Evolutionary conservation across 179 eudicot genomes (phyloP).

Genomic region (Actinidia arguta): DNA sequence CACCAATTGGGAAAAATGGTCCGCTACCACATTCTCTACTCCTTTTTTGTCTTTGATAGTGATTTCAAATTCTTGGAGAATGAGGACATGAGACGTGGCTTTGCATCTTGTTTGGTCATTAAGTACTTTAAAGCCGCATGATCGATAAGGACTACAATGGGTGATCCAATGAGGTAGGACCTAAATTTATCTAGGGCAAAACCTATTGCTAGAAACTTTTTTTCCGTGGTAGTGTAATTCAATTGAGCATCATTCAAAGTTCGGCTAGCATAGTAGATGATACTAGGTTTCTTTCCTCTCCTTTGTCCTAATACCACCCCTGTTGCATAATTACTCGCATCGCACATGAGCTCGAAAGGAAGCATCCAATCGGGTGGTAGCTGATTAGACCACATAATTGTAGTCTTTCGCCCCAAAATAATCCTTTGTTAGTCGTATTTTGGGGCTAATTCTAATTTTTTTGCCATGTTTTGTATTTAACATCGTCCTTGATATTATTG

Average conservation of each 20-base stretch:
- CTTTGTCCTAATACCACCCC: too few species aligned
- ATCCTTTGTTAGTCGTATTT: too few species aligned
- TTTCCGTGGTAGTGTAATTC: neutral
- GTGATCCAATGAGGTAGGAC: neutral
- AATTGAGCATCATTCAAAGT: neutral
- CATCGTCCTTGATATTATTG: too few species aligned
- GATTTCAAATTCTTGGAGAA: neutral
- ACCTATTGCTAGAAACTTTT: neutral
- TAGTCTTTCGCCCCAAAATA: too few species aligned
- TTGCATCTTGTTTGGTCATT: neutral
- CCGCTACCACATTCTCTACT: neutral
- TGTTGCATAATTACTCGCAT: too few species aligned
- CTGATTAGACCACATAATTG: too few species aligned
- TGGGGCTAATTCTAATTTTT: too few species aligned
- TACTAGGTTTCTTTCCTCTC: too few species aligned
- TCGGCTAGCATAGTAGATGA: too few species aligned
- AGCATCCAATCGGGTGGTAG: too few species aligned
- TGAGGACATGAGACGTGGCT: neutral
- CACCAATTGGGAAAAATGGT: neutral
- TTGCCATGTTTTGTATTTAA: too few species aligned
- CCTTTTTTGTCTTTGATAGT: neutral
- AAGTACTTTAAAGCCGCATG: constrained; percentile 1
- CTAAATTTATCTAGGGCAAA: neutral
- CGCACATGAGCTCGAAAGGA: neutral
- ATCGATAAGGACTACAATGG: neutral